Conservation (phyloP, 148 eudicot genomes). For the Rhododendron molle region DNA sequence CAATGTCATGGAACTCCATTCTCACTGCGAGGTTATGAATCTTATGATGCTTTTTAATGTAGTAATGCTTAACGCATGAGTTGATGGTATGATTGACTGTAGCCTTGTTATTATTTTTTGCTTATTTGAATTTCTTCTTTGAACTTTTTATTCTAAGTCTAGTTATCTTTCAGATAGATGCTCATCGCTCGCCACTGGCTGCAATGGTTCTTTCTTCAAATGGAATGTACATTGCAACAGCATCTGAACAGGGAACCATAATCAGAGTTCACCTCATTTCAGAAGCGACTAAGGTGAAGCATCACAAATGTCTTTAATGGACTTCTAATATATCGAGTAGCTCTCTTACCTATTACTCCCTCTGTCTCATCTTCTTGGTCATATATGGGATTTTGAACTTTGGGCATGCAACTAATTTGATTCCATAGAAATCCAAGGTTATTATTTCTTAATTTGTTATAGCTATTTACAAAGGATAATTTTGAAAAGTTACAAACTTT, state of each 20-base stretch:
- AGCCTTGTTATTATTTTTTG: not conserved
- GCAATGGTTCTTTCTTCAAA: slow-evolving; percentile 73
- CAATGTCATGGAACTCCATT: slow-evolving; percentile 85
- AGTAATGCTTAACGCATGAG: not conserved
- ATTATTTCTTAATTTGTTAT: not conserved
- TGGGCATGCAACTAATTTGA: not conserved
- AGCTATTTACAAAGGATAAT: not conserved
- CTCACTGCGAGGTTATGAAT: slow-evolving; percentile 72
- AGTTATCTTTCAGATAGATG: slow-evolving; percentile 64
- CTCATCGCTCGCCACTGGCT: slow-evolving; percentile 84
- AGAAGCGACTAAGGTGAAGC: slow-evolving; percentile 77
- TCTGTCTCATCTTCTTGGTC: not conserved
- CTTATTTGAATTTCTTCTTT: not conserved
- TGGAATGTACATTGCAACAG: slow-evolving; percentile 84
- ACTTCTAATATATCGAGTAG: not conserved
- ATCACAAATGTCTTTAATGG: not conserved
- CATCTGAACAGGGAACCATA: slow-evolving; percentile 96
- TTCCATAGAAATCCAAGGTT: too few species aligned
- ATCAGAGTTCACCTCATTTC: slow-evolving; percentile 76
- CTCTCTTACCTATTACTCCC: not conserved
- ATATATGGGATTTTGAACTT: not conserved
- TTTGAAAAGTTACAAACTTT: not conserved
- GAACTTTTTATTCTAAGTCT: not conserved
- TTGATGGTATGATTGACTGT: not conserved
- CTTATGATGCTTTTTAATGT: not conserved